phyloP scores from a whole-genome alignment of 2,329 filamentous ascomycete species.

The Mycosphaerella sp. region DNA sequence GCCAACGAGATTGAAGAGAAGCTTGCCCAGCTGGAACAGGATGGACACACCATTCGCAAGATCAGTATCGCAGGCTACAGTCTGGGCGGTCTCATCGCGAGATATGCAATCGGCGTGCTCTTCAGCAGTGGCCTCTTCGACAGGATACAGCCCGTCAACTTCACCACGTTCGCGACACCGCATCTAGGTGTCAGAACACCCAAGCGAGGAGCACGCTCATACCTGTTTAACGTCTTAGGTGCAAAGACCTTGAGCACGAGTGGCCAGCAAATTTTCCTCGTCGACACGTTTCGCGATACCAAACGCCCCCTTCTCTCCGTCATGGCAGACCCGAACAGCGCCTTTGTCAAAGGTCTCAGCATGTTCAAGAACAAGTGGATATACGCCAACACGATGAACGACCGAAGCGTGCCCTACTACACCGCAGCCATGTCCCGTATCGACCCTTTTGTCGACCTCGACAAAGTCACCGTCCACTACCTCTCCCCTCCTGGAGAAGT shows the following conservation, averaged over 20 bases:
- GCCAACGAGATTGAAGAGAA: slow-evolving; percentile 57
- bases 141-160: slow-evolving; percentile 76
- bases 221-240: slow-evolving; percentile 69
- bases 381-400: slow-evolving; percentile 84
- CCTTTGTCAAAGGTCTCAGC: slow-evolving; percentile 74
- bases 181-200: slow-evolving; percentile 52
- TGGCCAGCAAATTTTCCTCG: slow-evolving; percentile 78
- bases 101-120: slow-evolving; percentile 80
- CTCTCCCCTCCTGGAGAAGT: slow-evolving; percentile 63
- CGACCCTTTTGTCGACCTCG: slow-evolving; percentile 67
- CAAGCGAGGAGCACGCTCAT: slow-evolving; percentile 37
- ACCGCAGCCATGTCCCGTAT: slow-evolving; percentile 71
- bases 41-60: slow-evolving; percentile 68
- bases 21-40: slow-evolving; percentile 47
- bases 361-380: slow-evolving; percentile 69
- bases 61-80: slow-evolving; percentile 87
- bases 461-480: slow-evolving; percentile 65
- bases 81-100: slow-evolving; percentile 74
- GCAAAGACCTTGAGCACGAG: slow-evolving; percentile 74
- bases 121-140: slow-evolving; percentile 76
- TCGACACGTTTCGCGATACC: slow-evolving; percentile 79
- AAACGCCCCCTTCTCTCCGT: slow-evolving; percentile 72
- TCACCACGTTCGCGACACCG: slow-evolving; percentile 84
- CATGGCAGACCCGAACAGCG: slow-evolving; percentile 72
- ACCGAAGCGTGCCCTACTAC: slow-evolving; percentile 73